Evolutionary conservation across 192 early-diverging fungal species (phyloP), one percentile per base, ranked within the genome.

Genomic region (Coemansia brasiliensis): DNA sequence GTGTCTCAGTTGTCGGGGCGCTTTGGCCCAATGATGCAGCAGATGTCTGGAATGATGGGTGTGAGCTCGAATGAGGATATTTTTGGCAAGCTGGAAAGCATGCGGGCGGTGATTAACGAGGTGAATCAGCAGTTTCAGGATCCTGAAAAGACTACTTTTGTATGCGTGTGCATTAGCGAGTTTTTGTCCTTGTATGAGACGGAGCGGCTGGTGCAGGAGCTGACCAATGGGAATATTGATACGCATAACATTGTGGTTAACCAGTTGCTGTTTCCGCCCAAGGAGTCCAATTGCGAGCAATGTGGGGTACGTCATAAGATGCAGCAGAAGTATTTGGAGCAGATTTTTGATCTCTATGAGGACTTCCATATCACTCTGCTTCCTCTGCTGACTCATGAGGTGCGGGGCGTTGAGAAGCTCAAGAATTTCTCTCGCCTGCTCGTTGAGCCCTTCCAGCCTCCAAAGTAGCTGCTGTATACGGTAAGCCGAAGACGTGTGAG

Each of bases 181-280:
- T 99, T 99, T 83, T 84, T 99, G 72, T 99, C 97, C 18, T 83
- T 99, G 29, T 99, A 99, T 81, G 97, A 99, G 68, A 99, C 97
- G 0, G 97, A 99, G 78, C 87, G 97, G 51, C 92, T 99, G 90
- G 96, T 99, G 68, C 97, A 99, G 79, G 97, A 99, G 82, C 85
- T 99, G 65, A 97, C 95, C 8, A 86, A 89, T 12, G 98, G 94
- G 69, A 84, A 94, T 43, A 99, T 99, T 42, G 97, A 99, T 67
- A 98, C 96, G 6, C 95, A 99, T 83, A 99, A 98, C 69, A 98
- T 99, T 70, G 90, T 99, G 15, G 95, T 97, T 60, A 99, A 99
- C 79, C 96, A 99, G 84, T 71, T 99, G 63, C 82, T 99, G 68
- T 94, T 92, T 83, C 96, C 96, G 32, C 91, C 92, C 69, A 84